Base-by-base conservation (phyloP, 2,329 filamentous ascomycete genomes). In the Botrytis elliptica region DNA sequence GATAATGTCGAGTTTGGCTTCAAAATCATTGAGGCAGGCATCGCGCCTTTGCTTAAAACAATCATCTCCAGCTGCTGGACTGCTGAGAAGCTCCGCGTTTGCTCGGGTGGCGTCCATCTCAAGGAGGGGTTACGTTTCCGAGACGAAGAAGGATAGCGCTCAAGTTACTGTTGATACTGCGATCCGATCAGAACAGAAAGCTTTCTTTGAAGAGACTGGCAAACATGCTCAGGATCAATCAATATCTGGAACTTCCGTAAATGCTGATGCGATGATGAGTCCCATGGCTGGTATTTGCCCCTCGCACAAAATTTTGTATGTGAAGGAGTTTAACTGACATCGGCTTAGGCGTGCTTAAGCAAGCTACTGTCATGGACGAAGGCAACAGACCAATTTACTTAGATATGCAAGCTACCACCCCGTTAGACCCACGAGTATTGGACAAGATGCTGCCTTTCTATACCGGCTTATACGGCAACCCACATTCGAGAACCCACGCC, bases 361-460 rank as follows among this genome's bases (percentile, higher is more conserved):
- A 97, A 82, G 95, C 95, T 14, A 94, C 94, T 20, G 87, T 97
- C 76, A 93, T 98, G 91, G 95, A 97, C 78, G 91, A 97, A 83
- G 96, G 96, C 74, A 91, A 93, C 75, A 88, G 96, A 74, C 96
- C 96, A 57, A 98, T 99, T 81, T 99, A 99, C 80, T 91, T 99
- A 71, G 96, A 99, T 82, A 97, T 97, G 92, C 96, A 99, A 84
- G 94, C 96, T 52, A 99, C 96, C 1, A 99, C 96, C 0, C 96
- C 96, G 29, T 90, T 96, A 74, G 96, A 99, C 79, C 96, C 96
- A 38, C 90, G 96, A 77, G 96, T 99, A 46, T 88, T 99, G 64
- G 96, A 99, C 83, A 92, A 94, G 73, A 99, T 99, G 96, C 88
- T 99, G 60, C 96, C 96, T 0, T 99, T 90, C 84, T 94, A 95